Conservation (phyloP, 495 filamentous ascomycete species). For the Baudoinia panamericana region DNA sequence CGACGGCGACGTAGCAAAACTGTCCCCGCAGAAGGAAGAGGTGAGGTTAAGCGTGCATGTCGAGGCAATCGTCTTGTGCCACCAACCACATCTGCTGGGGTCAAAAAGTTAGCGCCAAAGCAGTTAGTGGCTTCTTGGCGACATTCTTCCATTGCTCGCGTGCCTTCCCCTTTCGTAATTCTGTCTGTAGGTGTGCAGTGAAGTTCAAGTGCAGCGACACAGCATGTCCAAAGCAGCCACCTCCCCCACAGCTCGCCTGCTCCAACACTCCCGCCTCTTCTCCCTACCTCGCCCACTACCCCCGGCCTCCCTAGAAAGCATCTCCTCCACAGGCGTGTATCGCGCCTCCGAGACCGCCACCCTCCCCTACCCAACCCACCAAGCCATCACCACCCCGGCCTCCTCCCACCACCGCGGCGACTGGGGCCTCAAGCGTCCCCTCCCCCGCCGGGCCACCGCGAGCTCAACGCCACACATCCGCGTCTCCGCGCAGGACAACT, state of each 20-base stretch:
- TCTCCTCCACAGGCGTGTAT: conserved; percentile 32
- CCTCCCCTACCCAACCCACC: conserved; percentile 63
- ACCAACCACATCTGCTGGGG: too few species aligned
- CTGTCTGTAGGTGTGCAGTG: too few species aligned
- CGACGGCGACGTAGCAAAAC: too few species aligned
- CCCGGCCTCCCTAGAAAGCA: conserved; percentile 30
- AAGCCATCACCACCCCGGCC: conserved; percentile 66
- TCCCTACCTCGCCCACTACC: conserved; percentile 46
- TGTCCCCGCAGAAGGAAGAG: too few species aligned
- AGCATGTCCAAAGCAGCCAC: conserved; percentile 30
- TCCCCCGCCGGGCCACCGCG: conserved; percentile 63
- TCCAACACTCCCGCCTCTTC: conserved; percentile 53
- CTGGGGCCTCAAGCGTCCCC: conserved; percentile 84
- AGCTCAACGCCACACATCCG: conserved; percentile 58
- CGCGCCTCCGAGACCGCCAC: conserved; percentile 47
- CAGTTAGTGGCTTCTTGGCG: too few species aligned
- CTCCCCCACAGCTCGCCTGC: conserved; percentile 51
- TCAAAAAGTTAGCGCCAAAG: too few species aligned
- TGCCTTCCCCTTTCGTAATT: too few species aligned
- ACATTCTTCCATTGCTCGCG: too few species aligned
- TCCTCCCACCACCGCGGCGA: conserved; percentile 69
- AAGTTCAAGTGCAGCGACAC: too few species aligned
- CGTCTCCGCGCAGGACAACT: conserved; percentile 63
- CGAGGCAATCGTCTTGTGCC: too few species aligned
- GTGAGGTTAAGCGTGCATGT: too few species aligned